Conservation (phyloP, 495 filamentous ascomycete species). For the Rhypophila decipiens region DNA sequence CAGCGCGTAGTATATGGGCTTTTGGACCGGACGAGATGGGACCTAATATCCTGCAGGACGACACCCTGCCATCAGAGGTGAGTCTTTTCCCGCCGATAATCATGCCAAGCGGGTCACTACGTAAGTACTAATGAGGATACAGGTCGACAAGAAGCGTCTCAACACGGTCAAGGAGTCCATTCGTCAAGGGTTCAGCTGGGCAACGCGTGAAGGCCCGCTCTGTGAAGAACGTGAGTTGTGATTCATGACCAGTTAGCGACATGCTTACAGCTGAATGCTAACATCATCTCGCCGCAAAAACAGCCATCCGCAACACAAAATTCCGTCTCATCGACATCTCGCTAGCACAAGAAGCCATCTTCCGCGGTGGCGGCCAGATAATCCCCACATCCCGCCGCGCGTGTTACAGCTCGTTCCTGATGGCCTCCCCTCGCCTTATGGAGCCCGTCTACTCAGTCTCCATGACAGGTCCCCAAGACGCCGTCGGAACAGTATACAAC, state of each 20-base stretch:
- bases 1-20: slow-evolving; percentile 93
- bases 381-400: slow-evolving; percentile 90
- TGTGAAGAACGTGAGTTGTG: slow-evolving; percentile 92
- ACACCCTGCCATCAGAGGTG: slow-evolving; percentile 79
- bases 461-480: slow-evolving; percentile 89
- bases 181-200: slow-evolving; percentile 94
- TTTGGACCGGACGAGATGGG: slow-evolving; percentile 95
- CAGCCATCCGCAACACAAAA: slow-evolving; percentile 91
- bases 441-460: slow-evolving; percentile 88
- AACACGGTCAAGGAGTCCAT: slow-evolving; percentile 83
- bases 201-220: slow-evolving; percentile 85
- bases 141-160: slow-evolving; percentile 88
- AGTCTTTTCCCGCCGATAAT: slow-evolving; percentile 19
- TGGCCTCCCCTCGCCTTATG: slow-evolving; percentile 94
- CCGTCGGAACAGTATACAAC: slow-evolving; percentile 83
- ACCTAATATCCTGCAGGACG: slow-evolving; percentile 94
- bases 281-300: slow-evolving; percentile 6
- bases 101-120: slow-evolving; percentile 11
- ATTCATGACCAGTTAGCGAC: too few species aligned
- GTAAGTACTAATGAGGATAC: slow-evolving; percentile 6
- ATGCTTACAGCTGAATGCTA: too few species aligned
- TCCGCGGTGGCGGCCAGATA: slow-evolving; percentile 91
- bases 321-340: slow-evolving; percentile 90
- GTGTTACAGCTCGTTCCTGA: slow-evolving; percentile 90
- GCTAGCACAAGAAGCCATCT: slow-evolving; percentile 83